phyloP scores from a whole-genome alignment of 306 rosid genomes.

The Argentina anserina region DNA sequence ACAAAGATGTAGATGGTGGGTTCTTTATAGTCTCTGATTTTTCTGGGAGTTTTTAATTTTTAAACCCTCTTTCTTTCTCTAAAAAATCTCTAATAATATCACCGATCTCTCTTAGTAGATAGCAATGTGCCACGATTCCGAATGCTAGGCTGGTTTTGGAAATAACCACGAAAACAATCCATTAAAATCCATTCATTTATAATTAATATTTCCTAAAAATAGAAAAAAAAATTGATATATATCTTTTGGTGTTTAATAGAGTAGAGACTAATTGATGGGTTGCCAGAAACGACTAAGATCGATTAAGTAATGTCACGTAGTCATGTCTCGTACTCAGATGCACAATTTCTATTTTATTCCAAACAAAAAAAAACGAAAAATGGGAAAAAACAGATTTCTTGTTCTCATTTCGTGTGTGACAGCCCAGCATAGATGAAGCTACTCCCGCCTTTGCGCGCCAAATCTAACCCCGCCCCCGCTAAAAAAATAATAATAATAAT shows the following conservation, averaged over 20 bases:
- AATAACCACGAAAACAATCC: neutral
- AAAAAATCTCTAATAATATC: neutral
- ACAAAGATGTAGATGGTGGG: neutral
- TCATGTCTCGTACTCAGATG: neutral
- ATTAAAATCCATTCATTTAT: neutral
- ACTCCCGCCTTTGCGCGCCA: slow-evolving; percentile 1
- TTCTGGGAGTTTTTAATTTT: neutral
- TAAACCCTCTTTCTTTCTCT: neutral
- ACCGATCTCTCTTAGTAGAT: neutral
- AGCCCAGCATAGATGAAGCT: neutral
- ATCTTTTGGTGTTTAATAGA: neutral
- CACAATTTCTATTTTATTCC: neutral
- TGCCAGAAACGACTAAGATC: neutral
- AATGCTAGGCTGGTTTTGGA: neutral
- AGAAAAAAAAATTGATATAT: neutral
- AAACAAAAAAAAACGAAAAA: neutral
- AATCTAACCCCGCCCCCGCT: neutral
- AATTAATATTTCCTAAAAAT: neutral
- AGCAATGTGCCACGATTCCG: neutral
- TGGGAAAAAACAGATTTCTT: neutral
- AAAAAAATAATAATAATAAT: neutral
- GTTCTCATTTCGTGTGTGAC: neutral
- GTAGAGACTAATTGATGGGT: neutral
- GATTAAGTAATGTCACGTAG: neutral
- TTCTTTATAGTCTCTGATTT: neutral